Percentiles rank a stretch among this genome's conserved stretches.
These are phyloP conservation scores for Cyclotella baltica DNA, from an alignment of 108 stramenopile genomes.

Conservation along the genomic window DNA sequence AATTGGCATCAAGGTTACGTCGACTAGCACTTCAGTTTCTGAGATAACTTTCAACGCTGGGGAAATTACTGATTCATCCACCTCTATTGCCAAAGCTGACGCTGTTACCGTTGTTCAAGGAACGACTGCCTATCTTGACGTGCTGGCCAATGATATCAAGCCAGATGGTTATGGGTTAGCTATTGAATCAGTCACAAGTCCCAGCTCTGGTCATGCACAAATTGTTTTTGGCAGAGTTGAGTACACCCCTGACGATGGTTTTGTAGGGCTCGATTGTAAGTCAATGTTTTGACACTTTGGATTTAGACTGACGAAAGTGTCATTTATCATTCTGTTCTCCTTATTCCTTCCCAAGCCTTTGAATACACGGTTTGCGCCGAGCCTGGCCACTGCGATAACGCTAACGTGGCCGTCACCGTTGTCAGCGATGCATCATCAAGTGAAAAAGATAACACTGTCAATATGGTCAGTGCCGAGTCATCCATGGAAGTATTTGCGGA, in stretches of 20 bases:
- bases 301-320: background rate
- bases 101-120: conserved; percentile 6
- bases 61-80: background rate
- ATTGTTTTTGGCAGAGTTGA: conserved; percentile 13
- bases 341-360: background rate
- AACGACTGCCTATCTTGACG: conserved; percentile 2
- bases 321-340: background rate
- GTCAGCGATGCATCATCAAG: background rate
- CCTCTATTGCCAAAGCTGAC: conserved; percentile 11
- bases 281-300: background rate
- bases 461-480: background rate
- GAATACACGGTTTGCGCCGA: conserved; percentile 25
- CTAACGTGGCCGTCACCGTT: background rate
- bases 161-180: conserved; percentile 4
- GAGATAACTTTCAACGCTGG: background rate
- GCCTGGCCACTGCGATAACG: conserved; percentile 9
- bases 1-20: conserved; percentile 21
- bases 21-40: background rate
- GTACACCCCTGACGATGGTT: conserved; percentile 21
- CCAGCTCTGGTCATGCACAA: conserved; percentile 21
- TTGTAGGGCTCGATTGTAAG: conserved; percentile 28
- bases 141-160: conserved; percentile 26
- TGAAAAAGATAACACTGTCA: background rate
- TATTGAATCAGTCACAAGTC: conserved; percentile 16
- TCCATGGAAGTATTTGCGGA: conserved; percentile 18